These are phyloP conservation scores for Citrus sp. DNA, from an alignment of 345 rosid species.

Conservation along the genomic window DNA sequence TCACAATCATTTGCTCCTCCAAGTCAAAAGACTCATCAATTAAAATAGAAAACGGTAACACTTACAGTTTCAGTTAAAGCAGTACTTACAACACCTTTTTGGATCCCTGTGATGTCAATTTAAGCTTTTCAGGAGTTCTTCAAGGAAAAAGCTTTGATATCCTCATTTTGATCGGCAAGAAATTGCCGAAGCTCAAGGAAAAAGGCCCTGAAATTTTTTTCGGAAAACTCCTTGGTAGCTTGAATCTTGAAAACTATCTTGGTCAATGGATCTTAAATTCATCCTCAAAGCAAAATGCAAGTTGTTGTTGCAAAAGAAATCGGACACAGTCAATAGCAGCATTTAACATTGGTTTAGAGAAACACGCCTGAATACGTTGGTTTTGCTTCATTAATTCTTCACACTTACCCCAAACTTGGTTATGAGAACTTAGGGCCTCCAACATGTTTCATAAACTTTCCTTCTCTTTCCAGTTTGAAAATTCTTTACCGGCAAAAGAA, in stretches of 20 bases:
- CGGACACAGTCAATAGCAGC: too few relatives aligned
- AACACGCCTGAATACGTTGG: too few relatives aligned
- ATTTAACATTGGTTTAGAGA: too few relatives aligned
- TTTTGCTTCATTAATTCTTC: too few relatives aligned
- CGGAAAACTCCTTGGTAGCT: neutral
- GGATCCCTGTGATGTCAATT: neutral
- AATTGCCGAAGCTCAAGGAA: neutral
- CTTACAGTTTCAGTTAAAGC: neutral
- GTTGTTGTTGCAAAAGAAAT: too few relatives aligned
- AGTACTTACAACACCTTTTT: neutral
- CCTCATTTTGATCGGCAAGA: neutral
- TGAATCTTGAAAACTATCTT: neutral
- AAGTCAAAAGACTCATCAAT: neutral
- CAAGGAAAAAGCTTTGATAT: neutral
- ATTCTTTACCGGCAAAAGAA: neutral
- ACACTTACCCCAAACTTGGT: too few relatives aligned
- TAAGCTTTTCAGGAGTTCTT: neutral
- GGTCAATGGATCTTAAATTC: neutral
- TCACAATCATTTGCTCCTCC: neutral
- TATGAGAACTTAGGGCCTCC: too few relatives aligned
- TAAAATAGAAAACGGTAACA: neutral
- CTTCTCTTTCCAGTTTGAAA: neutral
- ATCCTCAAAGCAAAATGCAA: slow-evolving; percentile 8
- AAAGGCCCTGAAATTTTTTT: neutral
- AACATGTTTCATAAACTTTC: too few relatives aligned